These are phyloP conservation scores for Exserohilum rostratum DNA, from an alignment of 2,329 filamentous ascomycete genomes.

Conservation along the genomic window DNA sequence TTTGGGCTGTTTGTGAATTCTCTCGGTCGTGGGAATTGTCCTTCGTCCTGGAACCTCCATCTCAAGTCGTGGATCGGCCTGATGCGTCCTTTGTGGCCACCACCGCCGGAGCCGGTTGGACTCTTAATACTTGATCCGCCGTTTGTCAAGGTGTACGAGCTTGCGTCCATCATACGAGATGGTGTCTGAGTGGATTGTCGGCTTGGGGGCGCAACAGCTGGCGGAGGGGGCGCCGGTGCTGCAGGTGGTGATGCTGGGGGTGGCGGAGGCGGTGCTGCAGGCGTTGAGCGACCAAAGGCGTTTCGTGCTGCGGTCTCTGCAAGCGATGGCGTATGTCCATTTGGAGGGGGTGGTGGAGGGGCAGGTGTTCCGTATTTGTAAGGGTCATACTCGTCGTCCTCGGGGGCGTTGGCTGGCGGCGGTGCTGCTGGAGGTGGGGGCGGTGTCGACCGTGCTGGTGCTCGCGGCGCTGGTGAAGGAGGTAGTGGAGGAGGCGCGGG, in stretches of 20 bases:
- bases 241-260: constrained; percentile 57
- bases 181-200: constrained; percentile 51
- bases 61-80: constrained; percentile 75
- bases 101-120: constrained; percentile 28
- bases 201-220: constrained; percentile 32
- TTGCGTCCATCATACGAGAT: constrained; percentile 72
- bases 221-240: constrained; percentile 50
- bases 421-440: constrained; percentile 30
- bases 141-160: constrained; percentile 69
- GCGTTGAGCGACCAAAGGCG: constrained; percentile 57
- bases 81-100: constrained; percentile 33
- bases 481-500: constrained; percentile 22
- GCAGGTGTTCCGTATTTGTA: constrained; percentile 54
- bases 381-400: constrained; percentile 41
- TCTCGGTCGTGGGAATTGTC: constrained; percentile 81
- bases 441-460: constrained; percentile 29
- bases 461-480: constrained; percentile 28
- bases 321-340: constrained; percentile 54
- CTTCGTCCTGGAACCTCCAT: constrained; percentile 87
- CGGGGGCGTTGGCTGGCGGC: constrained; percentile 20
- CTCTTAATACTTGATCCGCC: constrained; percentile 40
- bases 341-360: constrained; percentile 57
- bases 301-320: constrained; percentile 66
- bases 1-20: constrained; percentile 76
- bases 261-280: constrained; percentile 50